These are phyloP conservation scores for Cicer cuneatum DNA, from an alignment of 306 rosid genomes.

Conservation along the genomic window DNA sequence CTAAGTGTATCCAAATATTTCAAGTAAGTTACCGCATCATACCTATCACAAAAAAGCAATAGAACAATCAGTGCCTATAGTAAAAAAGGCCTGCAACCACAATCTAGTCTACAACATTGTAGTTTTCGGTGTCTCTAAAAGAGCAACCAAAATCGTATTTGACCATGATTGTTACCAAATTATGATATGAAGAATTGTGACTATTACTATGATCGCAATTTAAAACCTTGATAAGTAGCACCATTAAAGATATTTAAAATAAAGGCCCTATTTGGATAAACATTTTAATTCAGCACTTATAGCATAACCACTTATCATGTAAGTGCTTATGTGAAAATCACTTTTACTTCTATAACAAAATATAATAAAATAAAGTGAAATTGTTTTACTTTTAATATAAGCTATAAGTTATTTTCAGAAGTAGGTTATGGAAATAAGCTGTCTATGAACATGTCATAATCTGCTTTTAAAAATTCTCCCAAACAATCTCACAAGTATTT, in stretches of 20 bases:
- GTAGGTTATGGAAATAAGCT: no score
- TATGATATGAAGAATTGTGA: not conserved
- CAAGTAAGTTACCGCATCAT: slow-evolving; percentile 91
- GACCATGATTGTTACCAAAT: not conserved
- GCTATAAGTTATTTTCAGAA: no score
- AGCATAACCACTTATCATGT: no score
- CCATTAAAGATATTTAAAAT: not conserved
- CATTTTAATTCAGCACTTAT: no score
- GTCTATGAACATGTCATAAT: no score
- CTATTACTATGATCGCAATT: not conserved
- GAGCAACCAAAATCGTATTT: no score
- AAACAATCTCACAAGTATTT: no score
- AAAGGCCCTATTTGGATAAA: not conserved
- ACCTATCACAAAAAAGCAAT: slow-evolving; percentile 59
- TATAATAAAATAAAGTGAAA: no score
- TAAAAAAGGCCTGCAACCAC: not conserved
- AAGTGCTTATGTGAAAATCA: no score
- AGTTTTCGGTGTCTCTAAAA: not conserved
- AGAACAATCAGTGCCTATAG: slow-evolving; percentile 41
- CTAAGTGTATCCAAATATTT: slow-evolving; percentile 94
- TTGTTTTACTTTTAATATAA: no score
- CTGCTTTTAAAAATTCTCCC: no score
- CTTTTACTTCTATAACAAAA: no score
- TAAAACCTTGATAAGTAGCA: not conserved
- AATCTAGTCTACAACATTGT: not conserved